phyloP scores from a whole-genome alignment of 2,329 filamentous ascomycete genomes.

The Sarocladium brachiariae region DNA sequence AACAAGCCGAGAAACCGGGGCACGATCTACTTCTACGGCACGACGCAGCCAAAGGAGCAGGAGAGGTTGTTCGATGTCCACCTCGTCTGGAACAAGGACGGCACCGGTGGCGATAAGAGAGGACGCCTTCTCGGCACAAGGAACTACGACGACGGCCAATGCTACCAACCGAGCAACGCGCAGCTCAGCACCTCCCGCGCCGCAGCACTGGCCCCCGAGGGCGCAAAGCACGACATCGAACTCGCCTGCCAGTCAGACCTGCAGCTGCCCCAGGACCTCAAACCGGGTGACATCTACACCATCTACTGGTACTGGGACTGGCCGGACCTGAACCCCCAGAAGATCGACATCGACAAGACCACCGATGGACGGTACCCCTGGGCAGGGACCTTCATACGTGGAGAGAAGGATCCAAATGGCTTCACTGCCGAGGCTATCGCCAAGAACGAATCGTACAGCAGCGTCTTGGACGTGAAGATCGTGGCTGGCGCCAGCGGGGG shows the following conservation, averaged over 20 bases:
- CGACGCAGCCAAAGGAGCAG: slow-evolving; percentile 45
- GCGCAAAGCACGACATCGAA: slow-evolving; percentile 23
- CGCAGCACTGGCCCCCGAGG: slow-evolving; percentile 43
- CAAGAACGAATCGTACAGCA: slow-evolving; percentile 35
- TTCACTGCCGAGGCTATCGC: slow-evolving; percentile 27
- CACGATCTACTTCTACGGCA: slow-evolving; percentile 70
- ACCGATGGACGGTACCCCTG: slow-evolving; percentile 35
- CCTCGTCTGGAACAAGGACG: slow-evolving; percentile 69
- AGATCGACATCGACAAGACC: slow-evolving; percentile 32
- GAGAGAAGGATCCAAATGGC: slow-evolving; percentile 28
- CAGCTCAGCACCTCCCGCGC: slow-evolving; percentile 52
- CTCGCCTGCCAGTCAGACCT: slow-evolving; percentile 79
- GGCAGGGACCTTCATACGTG: slow-evolving; percentile 33
- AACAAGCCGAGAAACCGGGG: slow-evolving; percentile 61
- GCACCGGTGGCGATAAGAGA: slow-evolving; percentile 71
- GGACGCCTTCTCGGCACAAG: slow-evolving; percentile 71
- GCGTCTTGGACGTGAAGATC: slow-evolving; percentile 34
- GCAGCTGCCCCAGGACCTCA: slow-evolving; percentile 60
- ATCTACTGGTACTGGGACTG: slow-evolving; percentile 98
- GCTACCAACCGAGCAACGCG: slow-evolving; percentile 68
- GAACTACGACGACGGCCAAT: slow-evolving; percentile 85
- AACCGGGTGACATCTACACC: slow-evolving; percentile 62
- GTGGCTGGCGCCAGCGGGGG: slow-evolving; percentile 12
- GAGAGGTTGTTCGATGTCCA: slow-evolving; percentile 59
- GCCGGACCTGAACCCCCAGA: slow-evolving; percentile 51